Evolutionary conservation across 1,284 basidiomycete genomes (phyloP), one percentile per base, ranked within the genome.

Genomic region (Leccinum olivaceoglutinosum): DNA sequence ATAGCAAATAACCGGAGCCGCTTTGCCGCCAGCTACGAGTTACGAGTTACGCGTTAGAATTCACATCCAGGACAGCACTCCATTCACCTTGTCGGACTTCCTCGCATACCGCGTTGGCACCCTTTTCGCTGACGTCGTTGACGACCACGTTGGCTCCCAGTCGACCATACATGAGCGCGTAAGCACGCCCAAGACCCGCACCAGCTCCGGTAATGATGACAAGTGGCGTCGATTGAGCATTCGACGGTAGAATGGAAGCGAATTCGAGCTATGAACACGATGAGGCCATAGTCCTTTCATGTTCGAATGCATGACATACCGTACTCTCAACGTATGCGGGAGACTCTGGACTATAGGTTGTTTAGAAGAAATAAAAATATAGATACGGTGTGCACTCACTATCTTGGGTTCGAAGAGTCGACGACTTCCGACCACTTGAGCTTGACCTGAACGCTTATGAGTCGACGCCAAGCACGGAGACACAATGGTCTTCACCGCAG

Each of bases 71-170:
- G 12, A 5, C 11, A 16, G 32, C 58, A 21, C 14, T 21, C 38
- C 44, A 69, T 80, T 63, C 63, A 89, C 92, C 85, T 76, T 89
- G 86, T 68, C 86, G 84, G 69, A 98, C 87, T 76, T 98, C 96
- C 38, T 90, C 85, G 29, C 94, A 94, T 6, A 99, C 96, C 12
- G 85, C 79, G 51, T 86, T 84, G 10, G 95, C 95, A 25, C 85
- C 88, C 71, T 93, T 92, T 73, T 92, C 90, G 73, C 83, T 93
- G 63, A 99, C 90, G 74, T 99, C 97, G 76, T 99, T 99, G 65
- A 99, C 87, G 53, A 99, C 93, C 41, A 99, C 93, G 72, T 98
- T 98, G 25, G 94, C 96, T 38, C 97, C 97, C 5, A 96, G 85
- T 66, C 85, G 87, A 53, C 84, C 93, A 72, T 92, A 99, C 89